phyloP scores from a whole-genome alignment of 441 rosid genomes.

The Breynia disticha region DNA sequence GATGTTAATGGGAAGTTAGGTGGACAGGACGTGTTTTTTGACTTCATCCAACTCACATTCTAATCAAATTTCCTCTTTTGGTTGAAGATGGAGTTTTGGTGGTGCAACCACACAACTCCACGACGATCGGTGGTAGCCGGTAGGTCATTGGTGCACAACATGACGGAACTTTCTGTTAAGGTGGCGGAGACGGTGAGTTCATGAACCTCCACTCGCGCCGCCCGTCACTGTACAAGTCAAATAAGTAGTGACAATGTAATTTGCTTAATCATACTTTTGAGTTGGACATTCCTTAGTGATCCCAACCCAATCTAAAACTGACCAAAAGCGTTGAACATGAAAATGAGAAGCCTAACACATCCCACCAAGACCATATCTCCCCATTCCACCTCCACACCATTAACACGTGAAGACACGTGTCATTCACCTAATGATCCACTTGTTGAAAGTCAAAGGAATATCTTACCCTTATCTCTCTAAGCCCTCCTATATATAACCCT shows the following conservation, averaged over 20 bases:
- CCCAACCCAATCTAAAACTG: background rate
- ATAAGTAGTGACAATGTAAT: too few relatives aligned
- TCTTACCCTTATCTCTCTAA: background rate
- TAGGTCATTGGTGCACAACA: too few relatives aligned
- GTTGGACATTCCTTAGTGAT: too few relatives aligned
- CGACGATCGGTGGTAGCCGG: too few relatives aligned
- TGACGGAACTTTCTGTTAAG: too few relatives aligned
- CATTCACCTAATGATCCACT: constrained; percentile 18
- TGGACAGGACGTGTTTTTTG: constrained; percentile 9
- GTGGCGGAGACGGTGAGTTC: too few relatives aligned
- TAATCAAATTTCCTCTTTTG: too few relatives aligned
- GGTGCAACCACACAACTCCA: background rate
- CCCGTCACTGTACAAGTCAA: too few relatives aligned
- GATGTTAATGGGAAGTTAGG: constrained; percentile 32
- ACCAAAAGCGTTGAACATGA: background rate
- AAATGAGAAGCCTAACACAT: background rate
- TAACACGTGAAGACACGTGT: constrained; percentile 18
- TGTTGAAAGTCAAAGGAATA: constrained; percentile 3
- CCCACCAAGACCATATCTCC: too few relatives aligned
- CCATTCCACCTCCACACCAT: background rate
- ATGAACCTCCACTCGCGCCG: too few relatives aligned
- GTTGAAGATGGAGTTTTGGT: too few relatives aligned
- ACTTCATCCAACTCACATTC: constrained; percentile 14
- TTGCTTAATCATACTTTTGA: too few relatives aligned
- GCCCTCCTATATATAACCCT: constrained; percentile 6